Evolutionary conservation across 2,329 filamentous ascomycete species (phyloP), one percentile per base, ranked within the genome.

Genomic region (Ophiobolus disseminans): DNA sequence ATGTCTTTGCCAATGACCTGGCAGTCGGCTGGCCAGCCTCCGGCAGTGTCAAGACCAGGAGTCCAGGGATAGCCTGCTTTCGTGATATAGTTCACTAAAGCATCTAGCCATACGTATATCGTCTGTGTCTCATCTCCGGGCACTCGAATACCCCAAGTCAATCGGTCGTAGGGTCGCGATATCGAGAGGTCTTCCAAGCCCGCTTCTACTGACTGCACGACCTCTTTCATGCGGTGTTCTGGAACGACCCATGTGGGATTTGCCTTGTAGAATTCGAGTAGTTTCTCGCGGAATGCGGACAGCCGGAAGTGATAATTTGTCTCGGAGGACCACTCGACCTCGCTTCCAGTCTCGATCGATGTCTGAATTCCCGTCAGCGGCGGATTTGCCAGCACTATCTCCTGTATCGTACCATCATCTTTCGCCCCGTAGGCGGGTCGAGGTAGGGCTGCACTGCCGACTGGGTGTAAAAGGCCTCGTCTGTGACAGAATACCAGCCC

Each of bases 1-100:
- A 99, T 99, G 71, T 99, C 94, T 74, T 99, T 99, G 39, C 94
- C 94, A 45, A 99, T 87, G 20, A 99, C 85, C 36, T 99, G 94
- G 14, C 94, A 82, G 70, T 99, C 87, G 7, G 91, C 90, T 4
- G 94, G 94, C 93, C 94, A 99, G 19, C 89, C 86, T 40, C 82
- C 82, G 16, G 76, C 76, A 11, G 78, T 72, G 50, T 88, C 84
- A 3, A 81, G 76, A 1, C 85, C 85, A 0, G 89, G 86, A 1
- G 85, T 75, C 85, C 88, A 91, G 25, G 91, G 91, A 68, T 95
- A 97, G 11, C 93, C 91, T 1, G 91, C 84, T 55, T 87, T 90
- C 13, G 92, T 96, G 41, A 94, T 76, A 70, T 99, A 99, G 73
- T 97, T 99, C 64, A 97, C 82, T 22, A 99, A 82, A 1, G 94